Evolutionary conservation across 345 rosid genomes (phyloP), one percentile per base, ranked within the genome.

Genomic region (Combretum micranthum): DNA sequence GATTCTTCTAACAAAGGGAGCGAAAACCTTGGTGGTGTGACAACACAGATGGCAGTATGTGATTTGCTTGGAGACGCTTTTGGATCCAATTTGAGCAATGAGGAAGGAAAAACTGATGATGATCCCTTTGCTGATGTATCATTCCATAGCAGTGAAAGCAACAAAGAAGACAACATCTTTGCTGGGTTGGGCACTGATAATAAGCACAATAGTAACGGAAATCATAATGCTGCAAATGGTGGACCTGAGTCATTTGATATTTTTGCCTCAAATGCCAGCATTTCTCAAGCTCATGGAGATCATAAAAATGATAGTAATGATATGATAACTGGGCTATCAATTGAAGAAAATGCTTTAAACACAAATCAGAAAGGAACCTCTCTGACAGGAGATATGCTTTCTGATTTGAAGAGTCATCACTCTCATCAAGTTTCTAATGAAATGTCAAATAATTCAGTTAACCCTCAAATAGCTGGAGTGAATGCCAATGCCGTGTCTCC

Each of bases 101-200:
- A 52, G 2, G 75, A 83, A 52, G 73, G 58, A 60, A 74, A 80
- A 65, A 70, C 59, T 56, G 84, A 78, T 26, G 88, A 83, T 42
- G 96, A 85, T 52, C 97, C 95, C 25, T 90, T 93, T 76, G 88
- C 87, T 50, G 95, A 76, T 66, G 96, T 93, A 55, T 85, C 88
- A 44, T 93, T 93, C 73, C 90, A 80, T 70, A 53, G 75, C 14
- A 73, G 55, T 55, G 78, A 67, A 64, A 72, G 56, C 63, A 68
- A 65, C 63, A 68, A 65, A 66, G 83, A 75, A 7, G 84, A 82
- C 23, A 90, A 84, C 68, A 73, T 91, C 52, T 88, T 88, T 77
- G 75, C 90, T 52, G 95, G 96, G 62, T 75, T 86, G 88, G 68
- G 71, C 56, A 42, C 86, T 42, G 90, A 72, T 73, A 77, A 67